Evolutionary conservation across 2,329 filamentous ascomycete genomes (phyloP).

Genomic region (Fusarium sp.): DNA sequence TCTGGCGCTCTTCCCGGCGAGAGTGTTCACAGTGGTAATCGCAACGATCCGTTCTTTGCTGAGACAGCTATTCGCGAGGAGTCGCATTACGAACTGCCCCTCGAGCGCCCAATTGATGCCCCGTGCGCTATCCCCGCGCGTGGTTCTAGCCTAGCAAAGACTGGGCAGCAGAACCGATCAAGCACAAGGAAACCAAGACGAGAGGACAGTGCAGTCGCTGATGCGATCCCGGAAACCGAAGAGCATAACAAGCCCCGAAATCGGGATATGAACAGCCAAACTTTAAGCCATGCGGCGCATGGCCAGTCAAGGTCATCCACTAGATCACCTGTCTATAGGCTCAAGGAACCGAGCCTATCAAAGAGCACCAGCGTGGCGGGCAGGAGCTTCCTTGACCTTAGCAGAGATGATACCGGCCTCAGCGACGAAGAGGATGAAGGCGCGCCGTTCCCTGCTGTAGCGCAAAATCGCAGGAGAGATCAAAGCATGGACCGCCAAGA

Average conservation of each 20-base stretch:
- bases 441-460: constrained; percentile 77
- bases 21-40: constrained; percentile 54
- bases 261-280: constrained; percentile 40
- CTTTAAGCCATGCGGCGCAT: constrained; percentile 30
- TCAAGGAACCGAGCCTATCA: constrained; percentile 42
- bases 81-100: constrained; percentile 52
- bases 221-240: constrained; percentile 60
- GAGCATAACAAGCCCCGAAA: constrained; percentile 50
- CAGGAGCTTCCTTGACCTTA: constrained; percentile 45
- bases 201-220: constrained; percentile 55
- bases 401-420: constrained; percentile 52
- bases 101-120: constrained; percentile 50
- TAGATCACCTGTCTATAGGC: constrained; percentile 38
- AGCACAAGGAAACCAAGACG: constrained; percentile 64
- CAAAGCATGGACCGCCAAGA: constrained; percentile 61
- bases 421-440: constrained; percentile 67
- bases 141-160: constrained; percentile 76
- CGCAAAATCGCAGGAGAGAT: constrained; percentile 68
- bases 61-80: constrained; percentile 71
- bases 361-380: constrained; percentile 39
- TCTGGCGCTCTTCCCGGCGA: constrained; percentile 55
- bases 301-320: constrained; percentile 31
- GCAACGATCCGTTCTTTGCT: constrained; percentile 64
- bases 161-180: constrained; percentile 66
- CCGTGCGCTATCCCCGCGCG: constrained; percentile 72